Percentiles rank a stretch among this genome's conserved stretches.
phyloP scores from a whole-genome alignment of 1,139 yeast species.

The Sugiyamaella novakii region DNA sequence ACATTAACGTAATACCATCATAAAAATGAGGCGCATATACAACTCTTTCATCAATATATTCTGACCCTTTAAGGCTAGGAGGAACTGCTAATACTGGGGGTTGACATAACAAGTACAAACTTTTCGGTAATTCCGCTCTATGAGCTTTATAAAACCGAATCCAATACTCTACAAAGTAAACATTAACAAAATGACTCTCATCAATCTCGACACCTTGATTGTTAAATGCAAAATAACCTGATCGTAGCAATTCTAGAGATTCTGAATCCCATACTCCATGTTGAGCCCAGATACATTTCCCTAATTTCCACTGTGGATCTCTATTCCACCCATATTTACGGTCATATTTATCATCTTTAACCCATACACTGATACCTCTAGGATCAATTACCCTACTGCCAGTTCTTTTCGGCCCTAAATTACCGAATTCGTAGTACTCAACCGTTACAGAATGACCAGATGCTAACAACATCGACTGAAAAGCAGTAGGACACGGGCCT shows the following conservation, averaged over 20 bases:
- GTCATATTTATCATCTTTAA: constrained; percentile 50
- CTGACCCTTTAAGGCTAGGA: constrained; percentile 59
- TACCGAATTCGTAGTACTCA: constrained; percentile 64
- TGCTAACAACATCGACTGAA: constrained; percentile 53
- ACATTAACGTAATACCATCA: constrained; percentile 87
- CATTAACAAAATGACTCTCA: constrained; percentile 62
- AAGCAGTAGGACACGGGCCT: constrained; percentile 41
- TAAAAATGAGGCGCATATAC: constrained; percentile 83
- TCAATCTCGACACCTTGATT: constrained; percentile 51
- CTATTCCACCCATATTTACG: constrained; percentile 67
- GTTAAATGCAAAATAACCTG: constrained; percentile 51
- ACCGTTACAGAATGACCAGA: constrained; percentile 70
- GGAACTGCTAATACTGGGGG: constrained; percentile 84
- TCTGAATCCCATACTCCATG: constrained; percentile 71
- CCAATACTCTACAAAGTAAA: constrained; percentile 63
- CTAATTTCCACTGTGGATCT: constrained; percentile 61
- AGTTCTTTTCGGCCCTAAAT: constrained; percentile 71
- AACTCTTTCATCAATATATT: constrained; percentile 62
- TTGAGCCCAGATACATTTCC: constrained; percentile 72
- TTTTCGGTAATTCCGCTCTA: constrained; percentile 49
- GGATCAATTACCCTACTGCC: constrained; percentile 66
- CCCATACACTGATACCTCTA: constrained; percentile 67
- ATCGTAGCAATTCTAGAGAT: constrained; percentile 44
- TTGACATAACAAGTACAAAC: constrained; percentile 66
- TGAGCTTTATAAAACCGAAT: constrained; percentile 51